A percentile compares a stretch with the other conserved stretches of the same genome.
phyloP scores from a whole-genome alignment of 495 filamentous ascomycete genomes.

The Staphylotrichum longicolle region DNA sequence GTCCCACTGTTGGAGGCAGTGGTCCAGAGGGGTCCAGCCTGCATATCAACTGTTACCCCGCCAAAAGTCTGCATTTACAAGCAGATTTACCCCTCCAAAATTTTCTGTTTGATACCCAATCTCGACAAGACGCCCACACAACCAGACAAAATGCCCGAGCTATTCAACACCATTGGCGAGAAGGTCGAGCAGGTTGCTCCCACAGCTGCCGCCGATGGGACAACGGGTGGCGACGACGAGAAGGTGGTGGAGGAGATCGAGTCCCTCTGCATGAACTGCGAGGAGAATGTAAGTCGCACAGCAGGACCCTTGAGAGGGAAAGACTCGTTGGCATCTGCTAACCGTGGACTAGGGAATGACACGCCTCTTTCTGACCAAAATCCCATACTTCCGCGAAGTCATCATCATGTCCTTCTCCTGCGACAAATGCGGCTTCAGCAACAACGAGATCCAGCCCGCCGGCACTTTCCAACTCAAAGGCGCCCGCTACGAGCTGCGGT shows the following conservation, averaged over 20 bases:
- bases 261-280: conserved; percentile 53
- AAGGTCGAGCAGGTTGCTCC: conserved; percentile 50
- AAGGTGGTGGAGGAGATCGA: conserved; percentile 60
- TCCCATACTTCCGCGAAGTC: conserved; percentile 95
- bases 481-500: conserved; percentile 69
- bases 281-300: conserved; percentile 66
- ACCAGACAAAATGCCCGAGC: conserved; percentile 37
- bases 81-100: conserved; percentile 38
- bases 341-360: conserved; percentile 65
- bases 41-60: conserved; percentile 23
- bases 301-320: not conserved
- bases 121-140: conserved; percentile 14
- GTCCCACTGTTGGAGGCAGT: conserved; percentile 20
- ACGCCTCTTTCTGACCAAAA: conserved; percentile 78
- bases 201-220: conserved; percentile 30
- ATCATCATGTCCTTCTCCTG: conserved; percentile 97
- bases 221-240: conserved; percentile 44
- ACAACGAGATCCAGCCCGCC: conserved; percentile 89
- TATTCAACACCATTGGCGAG: conserved; percentile 55
- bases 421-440: conserved; percentile 78
- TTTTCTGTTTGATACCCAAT: conserved; percentile 30
- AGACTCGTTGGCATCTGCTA: conserved; percentile 11
- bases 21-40: conserved; percentile 11
- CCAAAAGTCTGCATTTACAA: conserved; percentile 25
- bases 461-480: conserved; percentile 88